Evolutionary conservation across 1,139 yeast species (phyloP), one percentile per base, ranked within the genome.

Genomic region (Insectozyma bohioensis): DNA sequence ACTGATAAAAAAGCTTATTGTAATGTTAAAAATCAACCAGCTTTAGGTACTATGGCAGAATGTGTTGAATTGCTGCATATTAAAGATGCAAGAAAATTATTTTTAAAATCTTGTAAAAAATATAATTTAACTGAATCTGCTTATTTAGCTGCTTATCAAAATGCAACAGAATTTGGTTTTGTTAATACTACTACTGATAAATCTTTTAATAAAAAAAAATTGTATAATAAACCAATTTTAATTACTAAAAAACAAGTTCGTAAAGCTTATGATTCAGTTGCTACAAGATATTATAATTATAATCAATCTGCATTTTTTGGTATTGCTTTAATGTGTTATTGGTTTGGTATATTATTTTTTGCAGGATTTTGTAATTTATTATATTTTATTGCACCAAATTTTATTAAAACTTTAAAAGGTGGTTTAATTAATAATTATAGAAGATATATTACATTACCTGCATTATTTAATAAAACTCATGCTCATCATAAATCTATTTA

Each of bases 221-320:
- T 45, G 2, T 72, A 57, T 48, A 42, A 56, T 40, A 51, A 47
- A 32, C 73, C 73, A 10, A 55, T 59, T 5, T 35, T 45, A 11
- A 35, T 63, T 12, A 23, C 44, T 1, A 42, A 54, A 22, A 47
- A 42, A 28, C 42, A 40, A 20, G 51, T 67, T 30, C 36, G 37
- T 1, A 60, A 58, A 24, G 71, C 65, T 17, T 65, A 58, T 44
- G 44, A 46, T 22, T 63, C 77, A 9, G 53, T 69, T 40, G 60
- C 56, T 31, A 61, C 62, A 15, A 56, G 68, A 43, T 75, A 58
- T 45, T 48, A 61, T 26, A 64, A 63, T 33, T 71, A 67, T 39
- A 64, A 60, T 46, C 63, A 56, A 24, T 77, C 79, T 37, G 59
- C 66, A 28, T 63, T 61, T 54, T 76, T 68, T 46, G 78, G 74